These are phyloP conservation scores for Vitis hybrid DNA, from an alignment of 177 flowering plant genomes.

Conservation along the genomic window DNA sequence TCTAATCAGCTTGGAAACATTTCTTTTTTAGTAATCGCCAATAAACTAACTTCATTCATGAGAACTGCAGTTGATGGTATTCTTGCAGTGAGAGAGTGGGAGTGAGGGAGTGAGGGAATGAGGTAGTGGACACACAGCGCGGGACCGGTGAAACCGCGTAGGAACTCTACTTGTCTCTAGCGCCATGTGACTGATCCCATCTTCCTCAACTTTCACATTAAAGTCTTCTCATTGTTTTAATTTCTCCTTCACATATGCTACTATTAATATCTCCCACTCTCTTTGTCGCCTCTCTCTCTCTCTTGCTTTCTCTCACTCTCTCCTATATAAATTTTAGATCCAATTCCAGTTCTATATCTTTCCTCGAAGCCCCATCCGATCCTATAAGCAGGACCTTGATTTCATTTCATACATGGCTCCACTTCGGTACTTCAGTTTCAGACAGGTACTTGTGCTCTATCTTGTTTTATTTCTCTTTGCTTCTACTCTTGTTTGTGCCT, in stretches of 20 bases:
- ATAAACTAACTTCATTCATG: no score
- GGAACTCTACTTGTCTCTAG: slow-evolving; percentile 9
- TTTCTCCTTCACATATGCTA: neutral
- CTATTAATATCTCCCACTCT: neutral
- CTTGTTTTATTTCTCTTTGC: slow-evolving; percentile 31
- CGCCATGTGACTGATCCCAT: slow-evolving; percentile 29
- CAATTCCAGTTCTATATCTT: neutral
- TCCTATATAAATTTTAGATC: slow-evolving; percentile 7
- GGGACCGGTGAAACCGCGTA: slow-evolving; percentile 13
- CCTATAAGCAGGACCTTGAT: slow-evolving; percentile 1
- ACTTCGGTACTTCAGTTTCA: slow-evolving; percentile 17
- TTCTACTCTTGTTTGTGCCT: slow-evolving; percentile 25
- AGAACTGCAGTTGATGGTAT: no score
- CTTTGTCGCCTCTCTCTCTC: slow-evolving; percentile 17
- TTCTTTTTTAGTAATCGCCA: no score
- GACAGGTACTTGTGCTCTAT: slow-evolving; percentile 35
- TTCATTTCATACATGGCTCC: slow-evolving; percentile 33
- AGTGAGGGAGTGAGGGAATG: no score
- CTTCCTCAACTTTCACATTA: slow-evolving; percentile 10
- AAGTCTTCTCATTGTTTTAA: neutral
- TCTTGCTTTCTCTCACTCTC: slow-evolving; percentile 14
- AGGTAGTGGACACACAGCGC: no score
- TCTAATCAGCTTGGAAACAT: no score
- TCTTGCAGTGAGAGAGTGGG: no score
- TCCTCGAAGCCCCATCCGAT: slow-evolving; percentile 2